Base-by-base conservation (phyloP, 148 eudicot species). In the Mesembryanthemum crystallinum region DNA sequence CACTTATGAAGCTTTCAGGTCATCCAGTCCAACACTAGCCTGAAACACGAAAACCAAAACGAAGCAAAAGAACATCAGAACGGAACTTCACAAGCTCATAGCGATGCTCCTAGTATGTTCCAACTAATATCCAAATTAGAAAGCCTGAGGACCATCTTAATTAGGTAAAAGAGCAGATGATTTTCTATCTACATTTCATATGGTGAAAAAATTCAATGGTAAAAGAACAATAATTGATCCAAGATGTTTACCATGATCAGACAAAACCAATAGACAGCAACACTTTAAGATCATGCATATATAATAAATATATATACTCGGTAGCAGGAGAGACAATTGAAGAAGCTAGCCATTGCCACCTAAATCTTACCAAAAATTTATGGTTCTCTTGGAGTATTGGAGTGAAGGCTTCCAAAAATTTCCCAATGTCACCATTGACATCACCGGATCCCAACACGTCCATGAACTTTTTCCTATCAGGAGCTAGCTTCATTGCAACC, bases 401-500 rank as follows among this genome's bases (percentile, higher is more conserved):
- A 42, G 88, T 87, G 58, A 93, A 91, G 27, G 76, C 77, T 30
- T 83, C 77, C 88, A 88, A 83, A 65, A 93, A 91, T 12, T 78
- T 80, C 73, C 88, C 90, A 82, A 93, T 87, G 62, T 91, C 97
- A 39, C 57, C 77, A 69, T 82, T 76, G 58, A 85, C 70, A 54
- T 88, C 84, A 37, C 81, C 91, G 62, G 87, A 80, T 7, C 92
- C 90, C 29, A 93, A 67, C 67, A 93, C 86, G 73, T 88, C 96
- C 88, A 93, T 84, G 76, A 93, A 93, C 86, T 86, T 93, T 68
- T 83, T 91, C 85, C 96, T 91, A 33, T 93, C 94, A 2, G 96
- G 98, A 71, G 84, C 96, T 52, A 93, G 85, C 84, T 92, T 95
- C 73, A 90, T 90, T 4, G 94, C 97, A 79, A 95, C 85, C 97